Conservation (phyloP, 768 basidiomycete genomes). For the Hypholoma fasciculare region DNA sequence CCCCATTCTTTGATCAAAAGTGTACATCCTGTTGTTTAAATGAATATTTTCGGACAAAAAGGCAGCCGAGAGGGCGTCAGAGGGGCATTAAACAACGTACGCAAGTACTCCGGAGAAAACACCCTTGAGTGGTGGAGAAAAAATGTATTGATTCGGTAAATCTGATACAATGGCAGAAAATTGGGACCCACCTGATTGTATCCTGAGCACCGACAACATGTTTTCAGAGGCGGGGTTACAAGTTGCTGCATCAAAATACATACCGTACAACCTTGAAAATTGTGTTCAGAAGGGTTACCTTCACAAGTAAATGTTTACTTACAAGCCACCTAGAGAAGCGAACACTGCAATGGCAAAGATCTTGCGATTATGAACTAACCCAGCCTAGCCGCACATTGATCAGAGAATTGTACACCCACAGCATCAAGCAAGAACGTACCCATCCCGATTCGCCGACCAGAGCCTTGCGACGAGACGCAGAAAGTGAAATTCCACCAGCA, state of each 20-base stretch:
- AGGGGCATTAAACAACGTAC: slow-evolving; percentile 31
- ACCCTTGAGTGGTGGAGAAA: slow-evolving; percentile 38
- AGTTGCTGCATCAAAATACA: not conserved
- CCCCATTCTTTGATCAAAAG: slow-evolving; percentile 56
- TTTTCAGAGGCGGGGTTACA: not conserved
- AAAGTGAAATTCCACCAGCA: slow-evolving; percentile 27
- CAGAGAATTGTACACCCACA: not conserved
- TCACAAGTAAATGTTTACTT: slow-evolving; percentile 20
- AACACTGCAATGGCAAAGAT: slow-evolving; percentile 73
- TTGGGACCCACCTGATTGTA: slow-evolving; percentile 56
- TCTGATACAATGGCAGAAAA: not conserved
- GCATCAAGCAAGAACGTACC: slow-evolving; percentile 32
- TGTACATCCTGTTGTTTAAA: slow-evolving; percentile 39
- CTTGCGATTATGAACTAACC: slow-evolving; percentile 63
- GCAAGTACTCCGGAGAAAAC: slow-evolving; percentile 76
- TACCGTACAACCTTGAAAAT: slow-evolving; percentile 58
- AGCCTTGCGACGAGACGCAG: slow-evolving; percentile 48
- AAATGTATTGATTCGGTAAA: not conserved
- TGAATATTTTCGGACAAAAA: not conserved
- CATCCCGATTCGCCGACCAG: slow-evolving; percentile 69
- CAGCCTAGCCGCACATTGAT: slow-evolving; percentile 38
- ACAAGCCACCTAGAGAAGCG: slow-evolving; percentile 78
- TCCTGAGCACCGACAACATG: slow-evolving; percentile 32
- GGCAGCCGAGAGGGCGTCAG: not conserved
- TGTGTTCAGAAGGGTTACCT: slow-evolving; percentile 9